Base-by-base conservation (phyloP, 2,329 filamentous ascomycete genomes). In the Emergomyces africanus region DNA sequence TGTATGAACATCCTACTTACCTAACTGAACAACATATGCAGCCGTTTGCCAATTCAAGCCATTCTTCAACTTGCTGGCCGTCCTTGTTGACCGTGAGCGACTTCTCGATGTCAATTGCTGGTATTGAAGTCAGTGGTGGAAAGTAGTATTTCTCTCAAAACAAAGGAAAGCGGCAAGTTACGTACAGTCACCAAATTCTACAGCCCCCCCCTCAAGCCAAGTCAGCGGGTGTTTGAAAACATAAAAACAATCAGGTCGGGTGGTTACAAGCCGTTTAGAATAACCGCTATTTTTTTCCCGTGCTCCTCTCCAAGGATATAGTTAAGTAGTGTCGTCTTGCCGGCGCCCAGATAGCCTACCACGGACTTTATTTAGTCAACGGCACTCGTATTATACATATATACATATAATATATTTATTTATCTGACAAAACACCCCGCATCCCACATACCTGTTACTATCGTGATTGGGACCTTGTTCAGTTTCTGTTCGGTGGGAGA, bases 11-110 rank as follows among this genome's bases (percentile, higher is more conserved):
- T 58, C 41, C 50, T 44, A 56, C 55, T 64, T 70, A 91, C 85
- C 96, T 99, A 67, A 97, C 91, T 2, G 90, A 95, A 75, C 94
- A 99, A 76, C 94, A 99, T 65, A 99, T 90, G 71, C 94, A 99
- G 63, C 94, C 94, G 66, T 99, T 99, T 57, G 89, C 90, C 57
- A 99, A 84, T 62, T 96, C 91, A 33, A 99, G 83, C 89, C 95
- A 99, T 77, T 96, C 90, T 69, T 94, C 87, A 6, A 92, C 88
- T 68, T 90, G 82, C 68, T 92, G 83, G 44, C 85, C 88, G 61
- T 86, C 87, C 70, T 91, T 85, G 70, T 87, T 95, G 65, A 99
- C 85, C 0, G 92, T 97, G 62, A 99, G 80, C 49, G 90, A 91
- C 71, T 96, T 96, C 72, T 99, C 94, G 64, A 99, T 96, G 68